Evolutionary conservation across 257 asterid species (phyloP).

Genomic region (Solanum arcanum): DNA sequence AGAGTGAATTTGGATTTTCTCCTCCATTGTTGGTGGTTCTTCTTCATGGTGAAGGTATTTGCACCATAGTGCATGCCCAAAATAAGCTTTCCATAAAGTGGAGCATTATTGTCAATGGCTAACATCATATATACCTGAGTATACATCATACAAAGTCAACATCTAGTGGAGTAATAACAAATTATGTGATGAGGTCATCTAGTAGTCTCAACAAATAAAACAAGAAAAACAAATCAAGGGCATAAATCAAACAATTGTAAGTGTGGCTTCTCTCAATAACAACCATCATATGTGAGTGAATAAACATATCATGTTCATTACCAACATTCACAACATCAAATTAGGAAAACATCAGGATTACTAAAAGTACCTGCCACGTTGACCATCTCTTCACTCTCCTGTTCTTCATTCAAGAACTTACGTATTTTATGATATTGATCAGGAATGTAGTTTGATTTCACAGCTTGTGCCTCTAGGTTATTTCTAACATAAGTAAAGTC

Average conservation of each 20-base stretch:
- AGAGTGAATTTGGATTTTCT: too few relatives aligned
- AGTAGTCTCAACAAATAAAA: not conserved
- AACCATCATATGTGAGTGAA: not conserved
- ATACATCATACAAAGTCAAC: not conserved
- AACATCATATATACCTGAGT: not conserved
- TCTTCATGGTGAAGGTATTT: not conserved
- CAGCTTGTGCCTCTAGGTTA: too few relatives aligned
- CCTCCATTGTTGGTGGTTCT: not conserved
- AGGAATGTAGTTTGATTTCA: too few relatives aligned
- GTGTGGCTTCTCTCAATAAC: not conserved
- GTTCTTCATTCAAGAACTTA: too few relatives aligned
- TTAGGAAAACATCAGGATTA: too few relatives aligned
- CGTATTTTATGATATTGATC: too few relatives aligned
- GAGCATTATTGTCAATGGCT: not conserved
- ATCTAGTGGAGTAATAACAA: not conserved
- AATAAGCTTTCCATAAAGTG: not conserved
- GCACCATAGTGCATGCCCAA: accelerated
- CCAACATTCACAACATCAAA: too few relatives aligned
- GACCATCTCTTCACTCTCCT: too few relatives aligned
- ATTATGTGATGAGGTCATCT: not conserved
- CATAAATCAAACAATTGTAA: not conserved
- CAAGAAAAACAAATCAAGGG: not conserved
- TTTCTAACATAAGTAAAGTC: too few relatives aligned
- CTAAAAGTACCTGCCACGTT: too few relatives aligned
- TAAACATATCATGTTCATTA: too few relatives aligned